Conservation (phyloP, 495 filamentous ascomycete species). For the Trichoderma asperelloides region DNA sequence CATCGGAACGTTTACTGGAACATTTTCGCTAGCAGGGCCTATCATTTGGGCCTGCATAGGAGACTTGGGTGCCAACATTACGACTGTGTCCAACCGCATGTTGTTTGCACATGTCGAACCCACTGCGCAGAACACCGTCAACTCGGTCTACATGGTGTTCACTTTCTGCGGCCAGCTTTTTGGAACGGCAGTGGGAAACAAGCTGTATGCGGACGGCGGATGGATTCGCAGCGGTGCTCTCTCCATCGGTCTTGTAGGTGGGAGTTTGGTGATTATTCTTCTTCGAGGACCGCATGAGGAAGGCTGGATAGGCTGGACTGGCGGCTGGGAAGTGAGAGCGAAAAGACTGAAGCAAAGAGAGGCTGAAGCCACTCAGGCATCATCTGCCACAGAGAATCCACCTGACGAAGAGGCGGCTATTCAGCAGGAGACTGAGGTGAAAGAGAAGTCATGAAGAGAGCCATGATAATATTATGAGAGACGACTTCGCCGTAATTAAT, state of each 20-base stretch:
- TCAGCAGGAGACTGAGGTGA: background rate
- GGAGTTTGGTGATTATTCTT: constrained; percentile 46
- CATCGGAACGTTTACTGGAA: constrained; percentile 62
- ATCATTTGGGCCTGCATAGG: constrained; percentile 64
- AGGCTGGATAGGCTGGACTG: constrained; percentile 68
- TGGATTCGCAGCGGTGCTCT: constrained; percentile 7
- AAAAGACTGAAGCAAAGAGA: constrained; percentile 22
- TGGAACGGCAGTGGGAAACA: constrained; percentile 35
- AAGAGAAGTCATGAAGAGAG: background rate
- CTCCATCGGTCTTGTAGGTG: constrained; percentile 11
- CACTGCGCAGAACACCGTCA: constrained; percentile 64
- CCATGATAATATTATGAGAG: background rate
- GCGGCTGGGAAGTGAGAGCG: constrained; percentile 48
- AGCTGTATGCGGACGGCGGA: constrained; percentile 34
- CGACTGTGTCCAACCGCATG: constrained; percentile 65
- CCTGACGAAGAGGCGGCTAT: background rate
- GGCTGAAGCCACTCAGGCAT: background rate
- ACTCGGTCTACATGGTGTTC: constrained; percentile 50
- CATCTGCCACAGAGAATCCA: background rate
- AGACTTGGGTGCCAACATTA: constrained; percentile 66
- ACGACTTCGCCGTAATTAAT: background rate
- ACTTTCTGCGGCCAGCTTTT: constrained; percentile 32
- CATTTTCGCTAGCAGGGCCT: constrained; percentile 59
- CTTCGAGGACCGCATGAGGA: constrained; percentile 58
- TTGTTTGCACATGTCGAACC: constrained; percentile 66